Conservation (phyloP, 345 rosid genomes). For the Aquilaria malaccensis region DNA sequence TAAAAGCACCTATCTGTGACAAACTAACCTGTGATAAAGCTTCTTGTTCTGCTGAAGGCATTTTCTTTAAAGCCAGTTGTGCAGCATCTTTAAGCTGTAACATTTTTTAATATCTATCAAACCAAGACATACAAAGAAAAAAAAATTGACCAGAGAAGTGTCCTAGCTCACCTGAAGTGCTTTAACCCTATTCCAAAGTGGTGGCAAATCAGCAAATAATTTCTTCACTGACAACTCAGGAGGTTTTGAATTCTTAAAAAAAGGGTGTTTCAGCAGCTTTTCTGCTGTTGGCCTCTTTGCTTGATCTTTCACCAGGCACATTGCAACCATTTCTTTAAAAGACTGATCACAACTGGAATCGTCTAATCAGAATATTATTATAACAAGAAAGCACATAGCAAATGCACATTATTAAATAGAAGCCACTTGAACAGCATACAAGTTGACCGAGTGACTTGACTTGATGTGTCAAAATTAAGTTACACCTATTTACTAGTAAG, state of each 20-base stretch:
- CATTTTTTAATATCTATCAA: constrained; percentile 16
- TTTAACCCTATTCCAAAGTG: constrained; percentile 93
- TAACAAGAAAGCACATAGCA: constrained; percentile 6
- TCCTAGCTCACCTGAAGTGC: constrained; percentile 66
- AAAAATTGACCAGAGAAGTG: constrained; percentile 8
- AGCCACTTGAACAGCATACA: constrained; percentile 4
- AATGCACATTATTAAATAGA: constrained; percentile 5
- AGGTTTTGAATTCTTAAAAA: constrained; percentile 89
- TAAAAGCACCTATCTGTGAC: background rate
- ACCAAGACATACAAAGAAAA: constrained; percentile 6
- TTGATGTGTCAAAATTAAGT: constrained; percentile 9
- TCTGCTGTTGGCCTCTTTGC: constrained; percentile 97
- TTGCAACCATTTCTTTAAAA: constrained; percentile 99
- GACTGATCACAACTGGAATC: constrained; percentile 95
- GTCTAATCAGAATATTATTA: constrained; percentile 63
- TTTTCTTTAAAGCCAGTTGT: constrained; percentile 83
- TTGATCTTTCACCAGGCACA: constrained; percentile 99
- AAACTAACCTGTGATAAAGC: constrained; percentile 78
- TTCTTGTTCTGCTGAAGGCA: constrained; percentile 97
- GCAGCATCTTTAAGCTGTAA: constrained; percentile 91
- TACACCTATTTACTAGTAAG: constrained; percentile 2
- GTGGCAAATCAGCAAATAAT: constrained; percentile 73
- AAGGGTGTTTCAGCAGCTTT: constrained; percentile 79
- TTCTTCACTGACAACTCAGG: constrained; percentile 80
- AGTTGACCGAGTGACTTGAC: background rate